Base-by-base conservation (phyloP, 2,329 filamentous ascomycete genomes). In the Botryotinia convoluta region DNA sequence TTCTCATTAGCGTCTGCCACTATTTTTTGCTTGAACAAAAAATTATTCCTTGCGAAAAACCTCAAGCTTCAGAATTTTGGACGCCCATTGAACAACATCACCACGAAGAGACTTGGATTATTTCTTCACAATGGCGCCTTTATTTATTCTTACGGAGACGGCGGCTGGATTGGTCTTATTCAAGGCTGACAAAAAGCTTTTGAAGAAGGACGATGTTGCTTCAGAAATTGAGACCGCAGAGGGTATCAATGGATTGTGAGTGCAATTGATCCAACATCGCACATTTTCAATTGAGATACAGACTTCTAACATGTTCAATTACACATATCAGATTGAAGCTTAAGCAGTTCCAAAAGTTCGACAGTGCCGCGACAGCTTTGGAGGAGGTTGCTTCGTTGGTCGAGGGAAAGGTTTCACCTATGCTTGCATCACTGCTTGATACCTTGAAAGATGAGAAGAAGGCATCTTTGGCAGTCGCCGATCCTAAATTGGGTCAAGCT, bases 151-250 rank as follows among this genome's bases (percentile, higher is more conserved):
- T 80, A 92, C 92, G 81, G 95, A 98, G 86, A 98, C 95, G 83
- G 93, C 81, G 82, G 77, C 78, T 79, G 97, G 96, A 83, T 98
- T 98, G 87, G 96, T 95, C 84, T 90, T 99, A 83, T 94, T 99
- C 87, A 98, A 99, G 88, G 93, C 95, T 80, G 95, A 98, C 89
- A 98, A 98, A 90, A 98, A 98, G 87, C 89, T 98, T 74, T 87
- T 99, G 77, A 96, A 97, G 84, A 91, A 92, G 81, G 92, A 95
- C 84, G 91, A 95, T 81, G 84, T 97, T 76, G 88, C 89, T 71
- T 87, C 90, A 76, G 91, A 96, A 82, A 87, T 94, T 75, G 88
- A 90, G 77, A 92, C 92, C 74, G 91, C 94, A 51, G 94, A 98
- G 83, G 93, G 93, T 80, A 89, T 97, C 77, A 93, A 94, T 79